Evolutionary conservation across 2,329 filamentous ascomycete genomes (phyloP), one percentile per base, ranked within the genome.

Genomic region (Elsinoe ampelina): DNA sequence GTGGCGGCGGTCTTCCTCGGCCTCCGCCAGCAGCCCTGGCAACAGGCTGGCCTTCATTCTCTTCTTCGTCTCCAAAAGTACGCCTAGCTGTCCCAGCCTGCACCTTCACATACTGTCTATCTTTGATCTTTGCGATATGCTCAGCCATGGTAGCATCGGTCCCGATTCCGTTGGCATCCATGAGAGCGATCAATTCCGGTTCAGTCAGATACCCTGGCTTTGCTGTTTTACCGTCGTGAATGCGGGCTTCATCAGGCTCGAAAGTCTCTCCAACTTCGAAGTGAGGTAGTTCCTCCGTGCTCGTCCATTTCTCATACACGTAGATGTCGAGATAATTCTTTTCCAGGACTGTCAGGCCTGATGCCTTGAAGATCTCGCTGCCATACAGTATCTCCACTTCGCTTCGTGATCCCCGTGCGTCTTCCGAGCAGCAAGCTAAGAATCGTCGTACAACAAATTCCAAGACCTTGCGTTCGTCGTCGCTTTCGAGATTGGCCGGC

Each of bases 91-190:
- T 70, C 60, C 72, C 78, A 66, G 77, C 67, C 72, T 82, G 67
- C 67, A 86, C 85, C 57, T 83, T 81, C 51, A 90, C 92, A 66
- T 98, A 98, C 63, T 91, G 80, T 59, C 93, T 79, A 58, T 91
- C 83, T 70, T 97, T 90, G 64, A 98, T 95, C 71, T 92, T 98
- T 58, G 88, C 84, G 65, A 98, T 98, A 68, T 98, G 93, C 65
- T 98, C 93, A 0, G 93, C 93, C 93, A 98, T 98, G 1, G 93
- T 98, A 5, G 93, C 93, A 73, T 98, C 93, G 8, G 93, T 98
- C 11, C 93, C 93, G 61, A 98, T 98, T 1, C 93, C 93, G 68
- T 98, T 98, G 43, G 89, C 91, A 73, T 98, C 93, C 93, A 98
- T 98, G 10, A 98, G 80, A 2, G 86, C 87, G 67, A 98, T 95